A percentile compares a stretch with the other conserved stretches of the same genome.
Evolutionary conservation across 2,329 filamentous ascomycete genomes (phyloP).

Genomic region (Cadophora malorum): DNA sequence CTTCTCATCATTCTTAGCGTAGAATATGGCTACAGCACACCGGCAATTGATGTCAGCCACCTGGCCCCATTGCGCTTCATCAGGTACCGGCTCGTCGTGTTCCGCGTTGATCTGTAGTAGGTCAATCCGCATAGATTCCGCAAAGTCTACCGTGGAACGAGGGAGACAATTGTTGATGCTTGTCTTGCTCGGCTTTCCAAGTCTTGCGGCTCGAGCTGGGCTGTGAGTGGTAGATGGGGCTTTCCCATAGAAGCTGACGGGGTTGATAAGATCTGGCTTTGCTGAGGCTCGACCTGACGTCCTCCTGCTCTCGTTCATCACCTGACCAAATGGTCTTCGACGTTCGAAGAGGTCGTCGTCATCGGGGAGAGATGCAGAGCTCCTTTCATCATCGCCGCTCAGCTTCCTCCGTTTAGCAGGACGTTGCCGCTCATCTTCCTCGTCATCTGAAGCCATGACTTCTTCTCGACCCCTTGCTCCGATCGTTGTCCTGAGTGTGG

Average conservation of each 20-base stretch:
- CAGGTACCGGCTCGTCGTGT: neutral
- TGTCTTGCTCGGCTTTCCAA: conserved; percentile 17
- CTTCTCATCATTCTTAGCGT: conserved; percentile 31
- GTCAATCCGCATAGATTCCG: conserved; percentile 36
- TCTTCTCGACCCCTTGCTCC: conserved; percentile 23
- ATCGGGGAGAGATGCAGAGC: conserved; percentile 2
- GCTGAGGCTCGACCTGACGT: conserved; percentile 9
- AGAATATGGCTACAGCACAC: conserved; percentile 35
- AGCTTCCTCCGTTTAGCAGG: conserved; percentile 40
- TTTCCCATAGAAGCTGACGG: conserved; percentile 34
- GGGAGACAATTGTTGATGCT: conserved; percentile 26
- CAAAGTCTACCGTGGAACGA: conserved; percentile 30
- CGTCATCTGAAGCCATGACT: conserved; percentile 27
- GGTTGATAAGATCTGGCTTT: conserved; percentile 30
- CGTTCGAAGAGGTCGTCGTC: conserved; percentile 1
- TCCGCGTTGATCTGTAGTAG: conserved; percentile 30
- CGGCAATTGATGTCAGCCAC: conserved; percentile 31
- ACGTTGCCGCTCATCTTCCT: conserved; percentile 37
- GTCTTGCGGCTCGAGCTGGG: neutral
- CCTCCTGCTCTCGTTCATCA: conserved; percentile 32
- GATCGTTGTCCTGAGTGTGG: conserved; percentile 26
- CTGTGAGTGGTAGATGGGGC: neutral
- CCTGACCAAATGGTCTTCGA: conserved; percentile 31
- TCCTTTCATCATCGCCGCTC: neutral
- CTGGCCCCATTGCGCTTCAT: neutral